These are phyloP conservation scores for Phycomyces nitens DNA, from an alignment of 192 early-diverging fungal genomes.

Conservation along the genomic window DNA sequence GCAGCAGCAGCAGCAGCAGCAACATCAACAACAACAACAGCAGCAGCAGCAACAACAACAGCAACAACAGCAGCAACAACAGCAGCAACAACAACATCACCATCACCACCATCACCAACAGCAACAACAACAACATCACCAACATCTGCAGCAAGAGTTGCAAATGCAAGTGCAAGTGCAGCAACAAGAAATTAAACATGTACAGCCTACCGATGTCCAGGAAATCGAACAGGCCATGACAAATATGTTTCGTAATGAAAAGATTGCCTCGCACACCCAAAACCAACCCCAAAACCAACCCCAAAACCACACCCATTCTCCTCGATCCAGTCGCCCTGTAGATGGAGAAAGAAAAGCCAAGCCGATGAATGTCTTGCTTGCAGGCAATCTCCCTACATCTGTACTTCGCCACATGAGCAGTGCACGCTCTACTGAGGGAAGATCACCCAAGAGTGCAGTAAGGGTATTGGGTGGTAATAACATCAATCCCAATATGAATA, in stretches of 20 bases:
- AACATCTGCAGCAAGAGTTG: no score
- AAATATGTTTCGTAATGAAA: no score
- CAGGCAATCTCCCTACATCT: slow-evolving; percentile 53
- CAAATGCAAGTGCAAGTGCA: not conserved
- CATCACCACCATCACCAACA: not conserved
- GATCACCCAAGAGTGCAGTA: slow-evolving; percentile 8
- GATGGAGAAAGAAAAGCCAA: not conserved
- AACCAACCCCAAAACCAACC: not conserved
- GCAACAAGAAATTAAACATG: not conserved
- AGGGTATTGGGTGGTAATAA: no score
- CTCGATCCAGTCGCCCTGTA: slow-evolving; percentile 1
- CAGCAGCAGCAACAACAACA: not conserved
- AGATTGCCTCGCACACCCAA: not conserved
- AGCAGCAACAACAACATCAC: not conserved
- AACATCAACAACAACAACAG: slow-evolving; percentile 1
- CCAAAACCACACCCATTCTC: slow-evolving; percentile 1
- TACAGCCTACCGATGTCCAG: no score
- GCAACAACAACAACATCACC: not conserved
- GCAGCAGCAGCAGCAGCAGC: not conserved
- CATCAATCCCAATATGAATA: no score
- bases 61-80: not conserved
- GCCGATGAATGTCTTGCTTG: slow-evolving; percentile 25
- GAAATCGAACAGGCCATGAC: no score
- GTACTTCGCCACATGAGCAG: slow-evolving; percentile 56
- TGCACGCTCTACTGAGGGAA: slow-evolving; percentile 36